Conservation (phyloP, 169 alveolate genomes). For the Sarcocystis neurona region DNA sequence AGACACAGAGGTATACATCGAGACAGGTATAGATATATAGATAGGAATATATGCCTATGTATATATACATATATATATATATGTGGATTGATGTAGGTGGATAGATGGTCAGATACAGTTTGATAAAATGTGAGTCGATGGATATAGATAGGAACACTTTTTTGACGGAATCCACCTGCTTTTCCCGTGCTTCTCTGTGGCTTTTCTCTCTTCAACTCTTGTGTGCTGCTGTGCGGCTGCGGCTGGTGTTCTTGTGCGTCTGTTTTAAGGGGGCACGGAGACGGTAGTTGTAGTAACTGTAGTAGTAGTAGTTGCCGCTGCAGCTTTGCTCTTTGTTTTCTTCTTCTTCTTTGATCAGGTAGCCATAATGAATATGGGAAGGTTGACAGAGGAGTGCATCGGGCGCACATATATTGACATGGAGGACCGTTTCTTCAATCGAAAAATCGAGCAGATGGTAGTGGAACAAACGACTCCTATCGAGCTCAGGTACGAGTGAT, state of each 20-base stretch:
- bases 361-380: constrained; percentile 83
- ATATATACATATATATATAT: neutral
- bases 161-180: neutral
- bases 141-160: neutral
- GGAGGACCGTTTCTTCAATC: constrained; percentile 87
- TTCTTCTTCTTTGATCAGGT: too few species aligned
- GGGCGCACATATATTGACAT: constrained; percentile 88
- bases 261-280: neutral
- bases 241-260: neutral
- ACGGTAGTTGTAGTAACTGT: neutral
- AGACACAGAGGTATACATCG: neutral
- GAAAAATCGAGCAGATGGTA: constrained; percentile 78
- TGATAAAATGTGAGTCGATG: neutral
- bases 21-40: neutral
- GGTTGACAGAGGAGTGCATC: constrained; percentile 83
- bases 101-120: too few species aligned
- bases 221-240: neutral
- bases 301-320: neutral
- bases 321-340: neutral
- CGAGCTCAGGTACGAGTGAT: constrained; percentile 70
- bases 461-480: constrained; percentile 79
- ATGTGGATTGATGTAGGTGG: neutral
- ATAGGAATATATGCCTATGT: neutral
- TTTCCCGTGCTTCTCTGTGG: neutral
- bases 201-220: neutral